These are phyloP conservation scores for Exserohilum rostratum DNA, from an alignment of 2,329 filamentous ascomycete genomes.

Conservation along the genomic window DNA sequence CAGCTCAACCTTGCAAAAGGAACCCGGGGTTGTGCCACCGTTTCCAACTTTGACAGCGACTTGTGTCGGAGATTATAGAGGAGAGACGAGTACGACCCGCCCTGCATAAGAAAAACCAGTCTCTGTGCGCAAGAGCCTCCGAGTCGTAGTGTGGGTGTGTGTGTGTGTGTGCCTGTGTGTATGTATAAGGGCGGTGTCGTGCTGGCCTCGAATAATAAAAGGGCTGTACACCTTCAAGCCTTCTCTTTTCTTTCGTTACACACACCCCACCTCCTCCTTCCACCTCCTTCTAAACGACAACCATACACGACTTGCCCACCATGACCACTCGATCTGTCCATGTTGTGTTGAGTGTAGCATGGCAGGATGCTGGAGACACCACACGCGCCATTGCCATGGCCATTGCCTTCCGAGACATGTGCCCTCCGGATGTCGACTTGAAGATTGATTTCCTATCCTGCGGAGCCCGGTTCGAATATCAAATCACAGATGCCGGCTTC, in stretches of 20 bases:
- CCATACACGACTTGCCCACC: not conserved
- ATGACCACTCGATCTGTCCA: slow-evolving; percentile 29
- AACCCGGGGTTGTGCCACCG: not conserved
- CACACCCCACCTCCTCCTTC: not conserved
- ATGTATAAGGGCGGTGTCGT: slow-evolving; percentile 1
- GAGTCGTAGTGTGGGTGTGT: not conserved
- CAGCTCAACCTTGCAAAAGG: not conserved
- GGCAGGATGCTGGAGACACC: slow-evolving; percentile 43
- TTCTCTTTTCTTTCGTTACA: not conserved
- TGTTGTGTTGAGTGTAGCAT: slow-evolving; percentile 41
- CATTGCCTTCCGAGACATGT: slow-evolving; percentile 35
- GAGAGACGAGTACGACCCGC: slow-evolving; percentile 9
- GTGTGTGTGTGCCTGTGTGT: no score
- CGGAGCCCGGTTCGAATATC: slow-evolving; percentile 39
- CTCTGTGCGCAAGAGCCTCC: not conserved
- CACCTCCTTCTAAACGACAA: not conserved
- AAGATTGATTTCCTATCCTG: slow-evolving; percentile 41
- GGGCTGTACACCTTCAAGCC: not conserved
- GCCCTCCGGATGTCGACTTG: slow-evolving; percentile 31
- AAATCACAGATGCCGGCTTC: slow-evolving; percentile 41
- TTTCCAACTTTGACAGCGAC: not conserved
- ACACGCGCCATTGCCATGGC: slow-evolving; percentile 42
- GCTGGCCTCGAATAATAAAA: not conserved
- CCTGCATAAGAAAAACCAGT: not conserved
- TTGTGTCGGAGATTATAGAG: slow-evolving; percentile 13